Conservation (phyloP, 495 filamentous ascomycete species). For the Saxophila tyrrhenica region DNA sequence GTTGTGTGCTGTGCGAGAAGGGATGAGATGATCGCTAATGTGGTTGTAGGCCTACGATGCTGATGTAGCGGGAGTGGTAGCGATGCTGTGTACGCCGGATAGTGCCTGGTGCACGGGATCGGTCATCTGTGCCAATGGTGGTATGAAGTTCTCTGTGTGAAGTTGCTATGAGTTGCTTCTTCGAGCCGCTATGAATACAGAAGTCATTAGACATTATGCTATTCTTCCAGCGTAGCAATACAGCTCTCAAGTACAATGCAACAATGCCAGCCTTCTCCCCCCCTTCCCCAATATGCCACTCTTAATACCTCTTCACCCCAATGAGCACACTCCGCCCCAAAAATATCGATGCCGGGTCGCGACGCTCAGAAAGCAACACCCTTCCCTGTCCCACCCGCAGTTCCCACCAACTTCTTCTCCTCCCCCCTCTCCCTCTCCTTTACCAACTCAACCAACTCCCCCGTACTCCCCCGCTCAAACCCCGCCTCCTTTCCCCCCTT, state of each 20-base stretch:
- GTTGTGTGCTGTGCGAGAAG: not conserved
- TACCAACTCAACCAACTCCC: not conserved
- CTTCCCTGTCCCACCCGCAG: not conserved
- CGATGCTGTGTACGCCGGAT: slow-evolving; percentile 69
- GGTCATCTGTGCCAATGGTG: slow-evolving; percentile 47
- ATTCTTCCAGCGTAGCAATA: not conserved
- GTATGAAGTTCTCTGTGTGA: slow-evolving; percentile 12
- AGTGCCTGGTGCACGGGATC: slow-evolving; percentile 71
- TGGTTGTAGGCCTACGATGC: slow-evolving; percentile 43
- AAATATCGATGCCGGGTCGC: too few relatives aligned
- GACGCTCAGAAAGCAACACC: too few relatives aligned
- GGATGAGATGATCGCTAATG: not conserved
- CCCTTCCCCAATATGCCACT: not conserved
- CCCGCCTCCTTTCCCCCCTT: not conserved
- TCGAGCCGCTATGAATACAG: not conserved
- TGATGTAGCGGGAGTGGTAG: slow-evolving; percentile 77
- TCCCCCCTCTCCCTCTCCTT: not conserved
- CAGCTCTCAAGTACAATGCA: not conserved
- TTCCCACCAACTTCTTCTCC: not conserved
- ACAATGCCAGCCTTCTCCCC: not conserved
- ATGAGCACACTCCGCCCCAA: too few relatives aligned
- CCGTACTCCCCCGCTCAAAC: not conserved
- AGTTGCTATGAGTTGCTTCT: not conserved
- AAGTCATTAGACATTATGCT: not conserved
- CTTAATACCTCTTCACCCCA: too few relatives aligned